Evolutionary conservation across 2,329 filamentous ascomycete species (phyloP), one percentile per base, ranked within the genome.

Genomic region (Xylariaceae sp.): DNA sequence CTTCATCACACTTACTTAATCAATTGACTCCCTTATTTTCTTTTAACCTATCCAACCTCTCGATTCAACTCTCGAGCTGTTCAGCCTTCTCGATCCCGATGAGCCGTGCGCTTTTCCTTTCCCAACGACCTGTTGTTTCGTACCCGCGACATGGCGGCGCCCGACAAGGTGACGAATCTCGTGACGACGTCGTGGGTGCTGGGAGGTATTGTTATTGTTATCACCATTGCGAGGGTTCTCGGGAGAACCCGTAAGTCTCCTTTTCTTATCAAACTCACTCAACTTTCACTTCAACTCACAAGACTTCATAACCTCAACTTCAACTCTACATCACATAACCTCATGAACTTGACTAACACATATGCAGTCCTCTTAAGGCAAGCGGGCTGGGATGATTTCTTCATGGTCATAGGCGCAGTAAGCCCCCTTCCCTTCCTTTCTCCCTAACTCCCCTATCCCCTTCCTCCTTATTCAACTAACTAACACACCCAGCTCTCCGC

Each of bases 351-450:
- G 18, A 51, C 48, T 51, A 35, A 51, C 34, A n/a, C 10, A 17
- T 17, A 3, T 4, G 9, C 49, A 60, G 58, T 57, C 23, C 13
- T 57, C 17, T 57, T 37, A 23, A 60, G 55, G 37, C 58, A 57
- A 52, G 49, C 59, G 17, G 59, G 59, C 30, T 61, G 56, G 56
- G 59, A 59, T 61, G 59, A 61, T n/a, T 51, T 61, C 10, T 61
- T 61, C 17, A 56, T 61, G 49, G 9, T 56, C 37, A 5, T 59
- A 15, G 56, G 58, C 57, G 37, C 55, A 39, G 58, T 60, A 54
- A 60, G 58, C 18, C n/a, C 10, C n/a, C 13, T 34, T 2, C 15
- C 13, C 37, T 8, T 17, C 10, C 37, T 5, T 7, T 30, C 6
- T 18, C 15, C 18, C 42, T 3, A 34, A 35, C 11, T 39, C 11